Evolutionary conservation across 768 basidiomycete species (phyloP).

Genomic region (Stropharia rugosoannulata): DNA sequence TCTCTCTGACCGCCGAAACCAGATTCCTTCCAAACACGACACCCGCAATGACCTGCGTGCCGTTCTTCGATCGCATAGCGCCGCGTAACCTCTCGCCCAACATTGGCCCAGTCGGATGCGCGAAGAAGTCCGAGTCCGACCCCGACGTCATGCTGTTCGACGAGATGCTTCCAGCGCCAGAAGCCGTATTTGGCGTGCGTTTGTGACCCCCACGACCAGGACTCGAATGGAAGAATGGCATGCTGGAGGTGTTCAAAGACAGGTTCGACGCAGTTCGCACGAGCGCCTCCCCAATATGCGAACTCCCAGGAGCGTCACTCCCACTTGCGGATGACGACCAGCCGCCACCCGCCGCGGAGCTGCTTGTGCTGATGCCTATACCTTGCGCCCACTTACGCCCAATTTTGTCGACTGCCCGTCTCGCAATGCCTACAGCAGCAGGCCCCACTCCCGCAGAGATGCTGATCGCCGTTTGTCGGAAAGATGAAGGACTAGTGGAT

Average conservation of each 20-base stretch:
- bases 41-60: conserved; percentile 38
- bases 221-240: conserved; percentile 3
- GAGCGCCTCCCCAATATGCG: conserved; percentile 29
- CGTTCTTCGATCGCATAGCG: conserved; percentile 37
- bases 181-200: conserved; percentile 61
- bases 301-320: conserved; percentile 36
- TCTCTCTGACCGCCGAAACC: conserved; percentile 28
- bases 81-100: conserved; percentile 60
- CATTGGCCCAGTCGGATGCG: conserved; percentile 39
- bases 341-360: conserved; percentile 33
- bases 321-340: conserved; percentile 46
- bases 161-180: conserved; percentile 52
- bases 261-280: conserved; percentile 40
- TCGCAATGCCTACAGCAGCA: conserved; percentile 73
- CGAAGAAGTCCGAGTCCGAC: conserved; percentile 27
- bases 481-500: conserved; percentile 22
- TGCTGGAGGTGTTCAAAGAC: conserved; percentile 23
- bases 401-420: conserved; percentile 77
- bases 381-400: conserved; percentile 58
- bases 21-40: conserved; percentile 71
- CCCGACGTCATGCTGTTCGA: conserved; percentile 48
- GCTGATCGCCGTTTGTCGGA: conserved; percentile 70
- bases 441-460: conserved; percentile 66
- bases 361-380: conserved; percentile 35
- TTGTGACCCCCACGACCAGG: conserved; percentile 21